Percentiles rank a stretch among this genome's conserved stretches.
Conservation (phyloP, 352 stramenopile species). For the Globisporangium megalacanthum region DNA sequence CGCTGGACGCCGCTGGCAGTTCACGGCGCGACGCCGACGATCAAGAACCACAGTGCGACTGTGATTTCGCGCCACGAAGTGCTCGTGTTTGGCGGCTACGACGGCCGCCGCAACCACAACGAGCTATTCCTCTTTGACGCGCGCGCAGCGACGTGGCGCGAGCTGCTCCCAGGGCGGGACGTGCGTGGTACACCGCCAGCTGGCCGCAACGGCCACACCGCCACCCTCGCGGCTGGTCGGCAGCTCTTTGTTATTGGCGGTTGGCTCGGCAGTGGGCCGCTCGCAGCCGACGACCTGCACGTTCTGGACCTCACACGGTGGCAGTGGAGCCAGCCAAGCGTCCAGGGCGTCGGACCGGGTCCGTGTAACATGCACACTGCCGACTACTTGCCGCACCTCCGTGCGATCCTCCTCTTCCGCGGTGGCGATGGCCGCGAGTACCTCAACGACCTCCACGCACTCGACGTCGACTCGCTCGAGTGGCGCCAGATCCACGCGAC, state of each 20-base stretch:
- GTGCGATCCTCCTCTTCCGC: constrained; percentile 92
- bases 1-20: constrained; percentile 55
- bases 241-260: constrained; percentile 93
- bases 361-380: constrained; percentile 98
- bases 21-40: constrained; percentile 42
- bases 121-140: constrained; percentile 88
- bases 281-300: constrained; percentile 91
- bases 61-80: constrained; percentile 49
- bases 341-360: constrained; percentile 45
- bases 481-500: constrained; percentile 81
- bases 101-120: constrained; percentile 93
- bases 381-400: constrained; percentile 83
- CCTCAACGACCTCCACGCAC: constrained; percentile 93
- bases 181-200: constrained; percentile 55
- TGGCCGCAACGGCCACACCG: constrained; percentile 93
- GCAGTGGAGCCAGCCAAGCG: constrained; percentile 49
- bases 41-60: constrained; percentile 87
- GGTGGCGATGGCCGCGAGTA: constrained; percentile 94
- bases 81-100: constrained; percentile 93
- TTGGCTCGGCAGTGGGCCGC: constrained; percentile 90
- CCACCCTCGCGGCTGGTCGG: constrained; percentile 81
- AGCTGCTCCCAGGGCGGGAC: constrained; percentile 26
- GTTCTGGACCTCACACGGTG: constrained; percentile 84
- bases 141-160: constrained; percentile 64
- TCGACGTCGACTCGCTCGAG: constrained; percentile 84